Evolutionary conservation across 306 rosid species (phyloP).

Genomic region (Corylus avellana): DNA sequence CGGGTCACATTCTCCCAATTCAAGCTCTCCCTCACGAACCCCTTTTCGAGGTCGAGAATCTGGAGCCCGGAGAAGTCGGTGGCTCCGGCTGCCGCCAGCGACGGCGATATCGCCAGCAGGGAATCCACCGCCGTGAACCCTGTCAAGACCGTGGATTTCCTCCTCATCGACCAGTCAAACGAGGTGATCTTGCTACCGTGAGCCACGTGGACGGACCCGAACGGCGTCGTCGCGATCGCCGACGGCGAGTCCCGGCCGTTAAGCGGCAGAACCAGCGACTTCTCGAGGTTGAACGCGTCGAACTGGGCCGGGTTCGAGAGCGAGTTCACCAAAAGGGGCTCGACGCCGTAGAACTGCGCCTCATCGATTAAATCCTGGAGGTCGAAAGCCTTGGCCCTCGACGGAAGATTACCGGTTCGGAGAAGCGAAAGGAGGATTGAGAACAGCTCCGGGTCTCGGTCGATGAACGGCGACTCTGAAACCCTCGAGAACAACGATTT

Average conservation of each 20-base stretch:
- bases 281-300: conserved; percentile 83
- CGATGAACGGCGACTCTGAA: conserved; percentile 58
- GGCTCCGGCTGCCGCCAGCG: conserved; percentile 80
- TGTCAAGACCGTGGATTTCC: conserved; percentile 75
- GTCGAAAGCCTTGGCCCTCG: conserved; percentile 71
- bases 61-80: conserved; percentile 88
- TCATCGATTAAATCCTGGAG: conserved; percentile 75
- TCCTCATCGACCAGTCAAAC: conserved; percentile 84
- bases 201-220: conserved; percentile 75
- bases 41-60: conserved; percentile 64
- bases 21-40: conserved; percentile 49
- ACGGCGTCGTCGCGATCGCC: conserved; percentile 59
- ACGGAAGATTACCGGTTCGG: conserved; percentile 82
- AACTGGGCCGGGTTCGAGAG: conserved; percentile 77
- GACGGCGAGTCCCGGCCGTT: conserved; percentile 85
- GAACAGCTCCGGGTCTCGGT: conserved; percentile 89
- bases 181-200: conserved; percentile 93
- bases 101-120: conserved; percentile 64
- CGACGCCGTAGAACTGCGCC: conserved; percentile 77
- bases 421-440: conserved; percentile 85
- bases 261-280: conserved; percentile 50
- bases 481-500: conserved; percentile 57
- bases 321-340: conserved; percentile 56
- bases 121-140: conserved; percentile 88
- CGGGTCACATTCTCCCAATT: conserved; percentile 85